Percentiles rank a stretch among this genome's conserved stretches.
Evolutionary conservation across 768 basidiomycete genomes (phyloP).

Genomic region (Suillus lakei): DNA sequence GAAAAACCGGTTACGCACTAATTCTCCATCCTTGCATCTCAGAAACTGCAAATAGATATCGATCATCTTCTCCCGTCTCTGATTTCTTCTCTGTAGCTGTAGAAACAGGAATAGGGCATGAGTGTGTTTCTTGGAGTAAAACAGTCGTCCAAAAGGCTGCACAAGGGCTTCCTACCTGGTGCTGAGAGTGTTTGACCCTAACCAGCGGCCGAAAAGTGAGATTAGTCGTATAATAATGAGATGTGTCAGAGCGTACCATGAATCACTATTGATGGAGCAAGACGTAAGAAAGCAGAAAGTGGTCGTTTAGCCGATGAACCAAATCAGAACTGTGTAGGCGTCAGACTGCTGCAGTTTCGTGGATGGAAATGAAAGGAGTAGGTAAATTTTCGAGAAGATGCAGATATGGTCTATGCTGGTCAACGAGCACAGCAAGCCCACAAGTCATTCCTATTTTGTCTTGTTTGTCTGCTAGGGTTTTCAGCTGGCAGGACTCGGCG

Average conservation of each 20-base stretch:
- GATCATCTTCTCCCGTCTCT: constrained; percentile 69
- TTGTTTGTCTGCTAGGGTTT: constrained; percentile 33
- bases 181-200: constrained; percentile 89
- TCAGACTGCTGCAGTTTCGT: background rate
- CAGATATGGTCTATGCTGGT: constrained; percentile 14
- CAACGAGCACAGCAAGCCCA: constrained; percentile 5
- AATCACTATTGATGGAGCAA: constrained; percentile 23
- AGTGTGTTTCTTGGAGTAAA: constrained; percentile 8
- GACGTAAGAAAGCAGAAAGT: constrained; percentile 28
- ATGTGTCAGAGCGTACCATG: constrained; percentile 30
- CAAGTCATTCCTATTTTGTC: constrained; percentile 31
- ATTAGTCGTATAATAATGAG: constrained; percentile 8
- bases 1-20: constrained; percentile 60
- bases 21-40: constrained; percentile 99
- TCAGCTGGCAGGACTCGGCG: background rate
- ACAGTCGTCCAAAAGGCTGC: constrained; percentile 11
- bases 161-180: constrained; percentile 57
- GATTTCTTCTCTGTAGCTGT: constrained; percentile 85
- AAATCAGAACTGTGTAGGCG: background rate
- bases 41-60: constrained; percentile 75
- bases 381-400: constrained; percentile 4
- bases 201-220: constrained; percentile 15
- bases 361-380: background rate
- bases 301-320: constrained; percentile 3
- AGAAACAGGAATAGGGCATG: constrained; percentile 20